Base-by-base conservation (phyloP, 2,329 filamentous ascomycete species). In the Penicillium sumatraense region DNA sequence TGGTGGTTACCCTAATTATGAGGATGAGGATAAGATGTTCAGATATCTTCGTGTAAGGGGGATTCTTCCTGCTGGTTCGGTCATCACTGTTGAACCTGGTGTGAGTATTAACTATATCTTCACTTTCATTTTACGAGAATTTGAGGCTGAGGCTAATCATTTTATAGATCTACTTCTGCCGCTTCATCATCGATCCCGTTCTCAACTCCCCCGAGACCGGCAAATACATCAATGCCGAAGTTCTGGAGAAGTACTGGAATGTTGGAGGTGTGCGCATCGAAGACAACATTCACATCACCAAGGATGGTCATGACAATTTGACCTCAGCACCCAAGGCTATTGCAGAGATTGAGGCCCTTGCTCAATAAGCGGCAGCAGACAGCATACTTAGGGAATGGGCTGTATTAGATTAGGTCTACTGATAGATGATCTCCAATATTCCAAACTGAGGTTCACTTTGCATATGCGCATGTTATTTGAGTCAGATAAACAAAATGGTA, bases 51-150 rank as follows among this genome's bases (percentile, higher is more conserved):
- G 95, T 41, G 87, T 96, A 35, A 81, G 95, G 50, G 88, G 90
- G 11, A 82, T 77, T 20, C 74, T 97, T 45, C 91, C 91, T 0
- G 88, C 86, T 0, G 89, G 89, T 7, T 88, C 88, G 47, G 91
- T 99, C 21, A 87, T 99, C 50, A 99, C 95, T 0, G 93, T 98
- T 35, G 95, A 99, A 79, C 95, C 95, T 11, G 95, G 95, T 45
- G 86, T 90, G 80, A 75, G 86, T 80, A 29, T 35, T 10, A 14
- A 35, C n/a, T 35, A 29, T 51, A 29, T 14, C 33, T 51, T 54
- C 27, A n/a, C n/a, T 35, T 20, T 26, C 2, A 14, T n/a, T 49
- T 2, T 8, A 13, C 16, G 40, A 38, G 16, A 16, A 8, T 16
- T 47, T n/a, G 21, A 41, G 35, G 20, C 27, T 9, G 14, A 31